Evolutionary conservation across 257 asterid genomes (phyloP).

Genomic region (Gentiana straminea): DNA sequence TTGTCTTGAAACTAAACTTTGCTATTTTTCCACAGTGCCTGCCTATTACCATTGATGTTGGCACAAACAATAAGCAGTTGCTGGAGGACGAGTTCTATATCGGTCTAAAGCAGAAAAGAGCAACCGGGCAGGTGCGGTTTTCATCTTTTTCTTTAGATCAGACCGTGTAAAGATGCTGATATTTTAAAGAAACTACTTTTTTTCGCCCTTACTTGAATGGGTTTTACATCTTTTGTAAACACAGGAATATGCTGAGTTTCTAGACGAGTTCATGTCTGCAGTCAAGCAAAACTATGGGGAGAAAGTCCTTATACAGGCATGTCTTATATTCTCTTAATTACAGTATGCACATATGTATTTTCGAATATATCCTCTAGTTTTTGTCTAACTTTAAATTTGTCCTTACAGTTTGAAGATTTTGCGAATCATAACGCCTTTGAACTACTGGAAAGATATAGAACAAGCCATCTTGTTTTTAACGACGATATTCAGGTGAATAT

Average conservation of each 20-base stretch:
- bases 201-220: constrained; percentile 10
- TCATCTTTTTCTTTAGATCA: constrained; percentile 4
- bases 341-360: not conserved
- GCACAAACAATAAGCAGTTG: constrained; percentile 69
- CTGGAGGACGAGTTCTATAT: constrained; percentile 82
- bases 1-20: too few species aligned
- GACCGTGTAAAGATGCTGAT: too few species aligned
- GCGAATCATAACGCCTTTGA: constrained; percentile 90
- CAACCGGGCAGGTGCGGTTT: constrained; percentile 58
- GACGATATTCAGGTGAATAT: constrained; percentile 75
- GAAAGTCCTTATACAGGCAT: constrained; percentile 73
- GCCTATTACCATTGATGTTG: constrained; percentile 87
- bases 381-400: constrained; percentile 1
- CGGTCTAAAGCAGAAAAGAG: constrained; percentile 74
- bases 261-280: constrained; percentile 82
- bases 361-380: not conserved
- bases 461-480: constrained; percentile 82
- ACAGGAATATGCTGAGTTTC: constrained; percentile 76
- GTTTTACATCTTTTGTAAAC: constrained; percentile 7
- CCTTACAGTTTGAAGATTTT: constrained; percentile 78
- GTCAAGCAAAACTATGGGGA: constrained; percentile 87
- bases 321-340: not conserved
- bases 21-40: constrained; percentile 39
- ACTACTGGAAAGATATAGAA: constrained; percentile 67
- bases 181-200: not conserved